A percentile compares a stretch with the other conserved stretches of the same genome.
These are phyloP conservation scores for Fusarium falciforme DNA, from an alignment of 2,329 filamentous ascomycete genomes.

Conservation along the genomic window DNA sequence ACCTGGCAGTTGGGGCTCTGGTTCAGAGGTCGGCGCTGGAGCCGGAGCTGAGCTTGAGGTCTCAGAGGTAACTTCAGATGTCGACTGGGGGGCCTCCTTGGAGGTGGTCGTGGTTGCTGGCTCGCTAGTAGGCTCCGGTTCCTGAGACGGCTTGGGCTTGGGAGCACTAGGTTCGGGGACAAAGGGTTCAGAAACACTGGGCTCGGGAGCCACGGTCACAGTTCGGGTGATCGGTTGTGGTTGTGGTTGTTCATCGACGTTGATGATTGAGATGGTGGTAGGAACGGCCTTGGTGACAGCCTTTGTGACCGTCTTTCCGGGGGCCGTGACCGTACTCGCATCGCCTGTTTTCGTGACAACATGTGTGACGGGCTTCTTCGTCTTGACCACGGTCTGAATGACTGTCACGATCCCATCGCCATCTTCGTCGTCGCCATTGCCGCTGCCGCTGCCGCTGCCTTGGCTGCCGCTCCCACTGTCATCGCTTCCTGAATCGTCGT, in stretches of 20 bases:
- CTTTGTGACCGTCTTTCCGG: conserved; percentile 42
- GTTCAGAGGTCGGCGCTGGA: conserved; percentile 14
- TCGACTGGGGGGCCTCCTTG: conserved; percentile 2
- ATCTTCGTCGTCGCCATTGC: conserved; percentile 23
- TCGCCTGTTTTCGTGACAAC: conserved; percentile 43
- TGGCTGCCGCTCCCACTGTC: conserved; percentile 20
- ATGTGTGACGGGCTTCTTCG: conserved; percentile 42
- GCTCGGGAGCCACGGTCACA: conserved; percentile 44
- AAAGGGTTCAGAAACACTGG: conserved; percentile 33
- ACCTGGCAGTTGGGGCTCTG: conserved; percentile 9
- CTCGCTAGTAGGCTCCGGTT: conserved; percentile 6
- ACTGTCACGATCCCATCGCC: conserved; percentile 47
- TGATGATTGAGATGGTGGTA: conserved; percentile 49
- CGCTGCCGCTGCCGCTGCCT: conserved; percentile 21
- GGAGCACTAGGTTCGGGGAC: conserved; percentile 33
- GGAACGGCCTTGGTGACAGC: conserved; percentile 42
- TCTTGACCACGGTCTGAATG: conserved; percentile 49
- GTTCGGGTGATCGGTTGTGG: conserved; percentile 35
- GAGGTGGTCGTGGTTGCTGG: neutral
- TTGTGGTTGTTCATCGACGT: conserved; percentile 35
- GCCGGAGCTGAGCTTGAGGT: conserved; percentile 10
- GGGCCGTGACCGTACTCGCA: conserved; percentile 43
- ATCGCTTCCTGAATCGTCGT: conserved; percentile 36
- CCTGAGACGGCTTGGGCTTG: conserved; percentile 8
- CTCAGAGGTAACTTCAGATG: conserved; percentile 1